Base-by-base conservation (phyloP, 2,329 filamentous ascomycete genomes). In the Fusarium sororula region DNA sequence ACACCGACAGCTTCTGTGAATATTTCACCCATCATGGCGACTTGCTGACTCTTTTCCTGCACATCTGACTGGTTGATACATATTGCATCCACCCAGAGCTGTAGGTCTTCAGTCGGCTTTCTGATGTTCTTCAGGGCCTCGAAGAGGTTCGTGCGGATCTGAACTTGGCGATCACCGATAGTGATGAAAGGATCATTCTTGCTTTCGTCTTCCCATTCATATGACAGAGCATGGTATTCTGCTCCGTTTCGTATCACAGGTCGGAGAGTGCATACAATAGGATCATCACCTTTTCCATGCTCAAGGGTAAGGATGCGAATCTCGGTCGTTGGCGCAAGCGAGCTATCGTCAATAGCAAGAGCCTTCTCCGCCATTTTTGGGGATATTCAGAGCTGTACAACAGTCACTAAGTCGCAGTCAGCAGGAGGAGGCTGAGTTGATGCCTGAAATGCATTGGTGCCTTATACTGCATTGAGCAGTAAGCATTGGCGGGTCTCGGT, bases 141-240 rank as follows among this genome's bases (percentile, higher is more conserved):
- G 1, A n/a, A 35, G 22, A 61, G 58, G 32, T 53, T 61, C 0
- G 0, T 53, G 3, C 58, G 58, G 5, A 61, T 37, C 13, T 51
- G 45, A 8, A 53, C 58, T 6, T 6, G 1, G 22, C 15, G 0
- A 14, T 7, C 24, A 0, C 9, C 5, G 24, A 45, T 10, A 0
- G 24, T 37, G 3, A 61, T 61, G 35, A 2, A 13, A 1, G 45
- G 57, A 1, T 51, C 57, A 15, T 24, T 1, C 5, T 32, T 24
- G 30, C 24, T 48, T 20, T 50, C 42, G 0, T 58, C 18, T 0
- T 14, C 42, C 32, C 56, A 48, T 38, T 59, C 42, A 22, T 59
- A 59, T 6, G 56, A 59, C 6, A 48, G 44, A 48, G 56, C 28
- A 26, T 61, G 22, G 6, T 42, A 48, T 20, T 30, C 9, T 22